A percentile compares a stretch with the other conserved stretches of the same genome.
These are phyloP conservation scores for Eutrema yunnanense DNA, from an alignment of 345 rosid species.

Conservation along the genomic window DNA sequence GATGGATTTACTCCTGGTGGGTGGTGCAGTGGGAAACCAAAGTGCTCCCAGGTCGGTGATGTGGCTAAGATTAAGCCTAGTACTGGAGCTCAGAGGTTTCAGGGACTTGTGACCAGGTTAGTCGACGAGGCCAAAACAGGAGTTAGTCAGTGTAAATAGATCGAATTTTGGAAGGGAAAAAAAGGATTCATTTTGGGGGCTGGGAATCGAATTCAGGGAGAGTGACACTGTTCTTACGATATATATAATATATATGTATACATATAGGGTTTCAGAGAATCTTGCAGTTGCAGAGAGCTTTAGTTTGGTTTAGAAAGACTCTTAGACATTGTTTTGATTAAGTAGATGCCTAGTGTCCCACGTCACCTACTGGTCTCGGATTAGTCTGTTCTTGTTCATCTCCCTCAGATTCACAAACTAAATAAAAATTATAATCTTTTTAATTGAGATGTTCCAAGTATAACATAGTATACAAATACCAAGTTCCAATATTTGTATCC, in stretches of 20 bases:
- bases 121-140: constrained; percentile 38
- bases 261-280: constrained; percentile 15
- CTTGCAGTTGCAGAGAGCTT: constrained; percentile 12
- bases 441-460: neutral
- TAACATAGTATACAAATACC: constrained; percentile 16
- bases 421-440: constrained; percentile 2
- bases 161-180: neutral
- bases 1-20: constrained; percentile 87
- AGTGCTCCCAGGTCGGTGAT: constrained; percentile 66
- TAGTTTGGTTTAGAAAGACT: constrained; percentile 21
- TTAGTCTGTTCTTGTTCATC: neutral
- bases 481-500: constrained; percentile 19
- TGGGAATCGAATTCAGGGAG: neutral
- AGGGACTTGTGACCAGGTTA: constrained; percentile 51
- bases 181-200: neutral
- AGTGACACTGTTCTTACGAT: constrained; percentile 15
- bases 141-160: constrained; percentile 70
- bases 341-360: constrained; percentile 23
- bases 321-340: constrained; percentile 4
- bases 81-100: constrained; percentile 67
- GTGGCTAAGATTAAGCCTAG: constrained; percentile 61
- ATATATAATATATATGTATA: constrained; percentile 13
- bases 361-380: constrained; percentile 15
- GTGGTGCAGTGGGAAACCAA: constrained; percentile 78
- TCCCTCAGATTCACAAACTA: neutral